A percentile compares a stretch with the other conserved stretches of the same genome.
phyloP scores from a whole-genome alignment of 2,329 filamentous ascomycete genomes.

The Pseudocercospora cruenta region DNA sequence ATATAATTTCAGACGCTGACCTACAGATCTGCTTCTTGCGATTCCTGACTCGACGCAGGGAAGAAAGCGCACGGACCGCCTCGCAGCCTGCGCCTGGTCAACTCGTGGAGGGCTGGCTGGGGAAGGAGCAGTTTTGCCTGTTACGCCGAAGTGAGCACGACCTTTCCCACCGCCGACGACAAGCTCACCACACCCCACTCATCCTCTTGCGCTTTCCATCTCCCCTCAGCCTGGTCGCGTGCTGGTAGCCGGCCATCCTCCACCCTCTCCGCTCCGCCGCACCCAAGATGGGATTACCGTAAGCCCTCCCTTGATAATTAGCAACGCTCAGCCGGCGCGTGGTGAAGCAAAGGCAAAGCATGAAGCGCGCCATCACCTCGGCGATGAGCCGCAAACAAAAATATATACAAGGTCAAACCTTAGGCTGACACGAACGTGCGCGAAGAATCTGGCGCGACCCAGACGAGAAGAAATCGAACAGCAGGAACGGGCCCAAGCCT shows the following conservation, averaged over 20 bases:
- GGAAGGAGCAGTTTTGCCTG: neutral
- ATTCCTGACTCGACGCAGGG: neutral
- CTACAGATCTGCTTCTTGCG: neutral
- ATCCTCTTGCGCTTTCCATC: conserved; percentile 16
- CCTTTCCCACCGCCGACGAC: neutral
- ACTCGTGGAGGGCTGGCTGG: neutral
- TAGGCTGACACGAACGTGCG: conserved; percentile 16
- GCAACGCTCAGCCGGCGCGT: conserved; percentile 15
- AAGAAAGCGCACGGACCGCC: neutral
- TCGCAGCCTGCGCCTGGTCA: neutral
- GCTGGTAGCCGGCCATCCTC: conserved; percentile 22
- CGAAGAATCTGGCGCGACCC: conserved; percentile 58
- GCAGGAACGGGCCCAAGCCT: conserved; percentile 50
- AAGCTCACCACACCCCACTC: conserved; percentile 15
- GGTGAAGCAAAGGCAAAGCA: conserved; percentile 21
- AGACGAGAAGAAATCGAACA: conserved; percentile 45
- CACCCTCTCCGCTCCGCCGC: conserved; percentile 15
- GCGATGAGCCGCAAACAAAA: conserved; percentile 9
- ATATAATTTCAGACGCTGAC: neutral
- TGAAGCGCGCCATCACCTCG: conserved; percentile 12
- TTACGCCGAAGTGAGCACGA: neutral
- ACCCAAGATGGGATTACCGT: conserved; percentile 55
- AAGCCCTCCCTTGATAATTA: conserved; percentile 35
- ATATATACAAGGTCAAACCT: conserved; percentile 8
- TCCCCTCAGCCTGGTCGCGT: conserved; percentile 30